Evolutionary conservation across 2,329 filamentous ascomycete species (phyloP), one percentile per base, ranked within the genome.

Genomic region (Fusarium liriodendri): DNA sequence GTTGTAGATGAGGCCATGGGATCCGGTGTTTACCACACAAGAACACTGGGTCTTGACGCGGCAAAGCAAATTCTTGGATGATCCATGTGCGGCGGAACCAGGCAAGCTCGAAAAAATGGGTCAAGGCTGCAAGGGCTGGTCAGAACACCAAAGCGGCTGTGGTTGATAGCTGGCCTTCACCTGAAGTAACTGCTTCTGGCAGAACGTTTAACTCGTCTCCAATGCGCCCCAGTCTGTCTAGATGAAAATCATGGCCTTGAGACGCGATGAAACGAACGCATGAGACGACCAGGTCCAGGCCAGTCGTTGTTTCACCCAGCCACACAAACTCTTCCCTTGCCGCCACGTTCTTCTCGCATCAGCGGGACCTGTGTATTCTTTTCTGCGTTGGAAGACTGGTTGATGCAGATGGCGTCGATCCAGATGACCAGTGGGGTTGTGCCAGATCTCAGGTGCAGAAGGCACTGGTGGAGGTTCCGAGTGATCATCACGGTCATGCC

Each of bases 351-450:
- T n/a, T n/a, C n/a, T 29, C 37, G 22, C 62, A 64, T 64, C 2
- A 58, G 27, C 4, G 50, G 37, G 8, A 64, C 62, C 37, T 64
- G 62, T 0, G 50, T 58, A 13, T 58, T 58, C 52, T 64, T 64
- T 13, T 64, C 62, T 6, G 33, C 16, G 13, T 58, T 58, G 7
- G 50, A 58, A 40, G 32, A 27, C 20, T 64, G 52, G n/a, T 58
- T 47, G 47, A 64, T 64, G 13, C 62, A 64, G 33, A 64, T 18
- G 18, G 62, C 62, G 37, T 58, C 52, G n/a, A 64, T 58, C 62
- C 62, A 64, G 37, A 58, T 64, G 5, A 29, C 14, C 20, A 64
- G 50, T 13, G 52, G 50, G 4, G 25, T 14, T 33, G 16, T 58
- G 16, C 58, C 37, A 14, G 33, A 32, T 18, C 62, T 37, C 22